These are phyloP conservation scores for Cercophora samala DNA, from an alignment of 495 filamentous ascomycete species.

Conservation along the genomic window DNA sequence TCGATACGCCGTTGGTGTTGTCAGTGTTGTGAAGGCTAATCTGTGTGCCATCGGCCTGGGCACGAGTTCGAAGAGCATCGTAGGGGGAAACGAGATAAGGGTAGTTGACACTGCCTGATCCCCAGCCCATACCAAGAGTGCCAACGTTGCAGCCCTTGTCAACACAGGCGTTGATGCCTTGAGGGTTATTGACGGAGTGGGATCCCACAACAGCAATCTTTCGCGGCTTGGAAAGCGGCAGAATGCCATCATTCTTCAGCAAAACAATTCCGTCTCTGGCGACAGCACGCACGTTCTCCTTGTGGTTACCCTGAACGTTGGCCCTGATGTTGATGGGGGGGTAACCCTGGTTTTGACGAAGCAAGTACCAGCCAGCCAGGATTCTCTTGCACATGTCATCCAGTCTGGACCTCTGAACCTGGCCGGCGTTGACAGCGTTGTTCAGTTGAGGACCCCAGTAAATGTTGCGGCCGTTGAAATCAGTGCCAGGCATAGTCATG, in stretches of 20 bases:
- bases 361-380: constrained; percentile 52
- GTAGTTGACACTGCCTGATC: constrained; percentile 55
- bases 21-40: constrained; percentile 54
- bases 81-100: constrained; percentile 57
- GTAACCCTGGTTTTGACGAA: constrained; percentile 52
- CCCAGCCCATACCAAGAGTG: constrained; percentile 60
- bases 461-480: constrained; percentile 43
- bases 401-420: constrained; percentile 44
- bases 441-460: constrained; percentile 49
- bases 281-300: constrained; percentile 56
- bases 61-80: constrained; percentile 50
- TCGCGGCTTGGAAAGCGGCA: constrained; percentile 59
- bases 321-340: constrained; percentile 49
- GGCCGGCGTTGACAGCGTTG: constrained; percentile 47
- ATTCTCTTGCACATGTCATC: constrained; percentile 58
- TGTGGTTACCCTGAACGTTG: constrained; percentile 53
- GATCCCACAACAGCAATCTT: constrained; percentile 69
- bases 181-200: constrained; percentile 64
- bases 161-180: constrained; percentile 49
- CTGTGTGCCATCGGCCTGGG: constrained; percentile 45
- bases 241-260: constrained; percentile 65
- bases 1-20: constrained; percentile 43
- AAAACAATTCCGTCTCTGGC: constrained; percentile 66
- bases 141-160: constrained; percentile 62
- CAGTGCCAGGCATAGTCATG: constrained; percentile 56